A percentile compares a stretch with the other conserved stretches of the same genome.
phyloP scores from a whole-genome alignment of 306 rosid species.

The Vachellia pachyceras region DNA sequence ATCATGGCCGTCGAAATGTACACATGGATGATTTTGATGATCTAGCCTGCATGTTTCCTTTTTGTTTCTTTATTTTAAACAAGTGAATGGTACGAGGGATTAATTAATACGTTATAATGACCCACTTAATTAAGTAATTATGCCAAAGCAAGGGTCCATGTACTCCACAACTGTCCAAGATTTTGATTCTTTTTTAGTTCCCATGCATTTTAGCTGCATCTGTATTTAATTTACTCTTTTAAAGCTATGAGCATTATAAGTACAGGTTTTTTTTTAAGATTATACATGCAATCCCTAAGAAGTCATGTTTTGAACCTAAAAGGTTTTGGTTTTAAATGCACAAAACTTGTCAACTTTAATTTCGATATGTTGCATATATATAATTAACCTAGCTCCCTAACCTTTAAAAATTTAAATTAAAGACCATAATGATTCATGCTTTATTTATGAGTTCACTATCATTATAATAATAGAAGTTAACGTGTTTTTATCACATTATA shows the following conservation, averaged over 20 bases:
- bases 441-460: no score
- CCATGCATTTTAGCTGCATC: constrained; percentile 14
- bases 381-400: no score
- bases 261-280: background rate
- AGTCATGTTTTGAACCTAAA: no score
- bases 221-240: background rate
- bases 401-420: no score
- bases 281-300: background rate
- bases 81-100: background rate
- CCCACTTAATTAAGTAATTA: constrained; percentile 11
- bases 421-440: no score
- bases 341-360: no score
- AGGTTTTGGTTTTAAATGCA: no score
- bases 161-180: constrained; percentile 10
- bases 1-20: constrained; percentile 25
- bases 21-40: constrained; percentile 53
- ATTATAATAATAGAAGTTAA: no score
- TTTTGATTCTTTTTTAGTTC: constrained; percentile 6
- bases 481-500: no score
- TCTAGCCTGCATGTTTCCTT: constrained; percentile 36
- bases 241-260: background rate
- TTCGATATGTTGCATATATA: no score
- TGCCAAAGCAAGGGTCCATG: constrained; percentile 57
- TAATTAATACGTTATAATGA: constrained; percentile 39
- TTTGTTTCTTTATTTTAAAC: constrained; percentile 27